Percentiles rank a stretch among this genome's conserved stretches.
These are phyloP conservation scores for Galeopsis tetrahit DNA, from an alignment of 257 asterid species.

Conservation along the genomic window DNA sequence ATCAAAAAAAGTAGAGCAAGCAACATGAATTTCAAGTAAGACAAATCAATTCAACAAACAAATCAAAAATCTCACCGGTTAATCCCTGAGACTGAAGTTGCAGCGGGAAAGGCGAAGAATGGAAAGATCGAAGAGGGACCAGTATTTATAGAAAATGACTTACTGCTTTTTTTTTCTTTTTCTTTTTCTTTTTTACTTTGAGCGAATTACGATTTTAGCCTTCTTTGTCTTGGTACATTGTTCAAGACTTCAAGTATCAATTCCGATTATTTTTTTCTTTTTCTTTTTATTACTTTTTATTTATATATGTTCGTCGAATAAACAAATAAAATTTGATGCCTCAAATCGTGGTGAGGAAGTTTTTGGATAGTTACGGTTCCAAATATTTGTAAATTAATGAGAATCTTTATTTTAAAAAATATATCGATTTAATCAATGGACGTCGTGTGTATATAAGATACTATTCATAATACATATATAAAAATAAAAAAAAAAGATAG, in stretches of 20 bases:
- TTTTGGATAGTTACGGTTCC: neutral
- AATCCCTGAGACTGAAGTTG: slow-evolving; percentile 5
- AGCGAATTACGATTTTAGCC: slow-evolving; percentile 7
- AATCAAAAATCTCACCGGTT: slow-evolving; percentile 21
- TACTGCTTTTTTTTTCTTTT: neutral
- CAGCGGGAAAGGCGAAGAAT: slow-evolving; percentile 28
- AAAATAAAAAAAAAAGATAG: too few species aligned
- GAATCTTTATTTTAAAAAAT: too few species aligned
- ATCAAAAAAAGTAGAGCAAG: neutral
- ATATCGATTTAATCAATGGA: too few species aligned
- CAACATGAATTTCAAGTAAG: neutral
- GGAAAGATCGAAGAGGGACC: neutral
- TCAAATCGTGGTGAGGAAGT: slow-evolving; percentile 19
- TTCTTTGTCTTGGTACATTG: slow-evolving; percentile 20
- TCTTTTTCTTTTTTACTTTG: neutral
- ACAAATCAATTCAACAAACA: neutral
- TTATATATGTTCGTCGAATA: neutral
- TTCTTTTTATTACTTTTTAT: neutral
- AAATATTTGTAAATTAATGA: too few species aligned
- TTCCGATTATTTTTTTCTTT: neutral
- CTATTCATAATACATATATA: too few species aligned
- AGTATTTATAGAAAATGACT: neutral
- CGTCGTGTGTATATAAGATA: too few species aligned
- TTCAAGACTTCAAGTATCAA: slow-evolving; percentile 39
- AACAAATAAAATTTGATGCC: slow-evolving; percentile 7